Conservation (phyloP, 192 early-diverging fungal species). For the Backusella tarrabulga region DNA sequence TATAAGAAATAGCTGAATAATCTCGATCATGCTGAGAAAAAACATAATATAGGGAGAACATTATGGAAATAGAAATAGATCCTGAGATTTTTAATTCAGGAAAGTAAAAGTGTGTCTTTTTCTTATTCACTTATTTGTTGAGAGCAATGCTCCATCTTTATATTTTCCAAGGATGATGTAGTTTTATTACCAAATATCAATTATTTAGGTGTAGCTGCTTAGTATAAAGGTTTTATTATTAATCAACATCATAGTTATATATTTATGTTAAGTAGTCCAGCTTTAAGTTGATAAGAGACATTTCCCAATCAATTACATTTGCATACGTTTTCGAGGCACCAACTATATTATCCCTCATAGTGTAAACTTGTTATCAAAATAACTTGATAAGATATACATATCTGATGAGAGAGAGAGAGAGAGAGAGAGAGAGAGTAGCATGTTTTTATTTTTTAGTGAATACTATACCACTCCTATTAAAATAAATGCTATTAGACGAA, state of each 20-base stretch:
- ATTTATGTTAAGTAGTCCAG: neutral
- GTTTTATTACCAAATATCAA: neutral
- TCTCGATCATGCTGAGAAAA: neutral
- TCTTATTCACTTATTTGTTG: neutral
- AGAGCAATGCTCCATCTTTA: neutral
- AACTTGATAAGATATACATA: neutral
- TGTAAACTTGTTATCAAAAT: neutral
- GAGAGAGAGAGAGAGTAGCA: neutral
- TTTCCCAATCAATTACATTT: neutral
- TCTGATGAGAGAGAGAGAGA: neutral
- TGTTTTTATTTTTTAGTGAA: neutral
- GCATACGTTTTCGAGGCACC: no score
- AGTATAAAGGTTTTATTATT: neutral
- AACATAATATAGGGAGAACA: neutral
- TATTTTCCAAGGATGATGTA: neutral
- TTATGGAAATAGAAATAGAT: no score
- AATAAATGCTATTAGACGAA: neutral
- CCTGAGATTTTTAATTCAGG: no score
- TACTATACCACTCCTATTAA: neutral
- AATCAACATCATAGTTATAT: neutral
- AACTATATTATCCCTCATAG: no score
- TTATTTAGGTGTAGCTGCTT: neutral
- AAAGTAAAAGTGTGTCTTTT: no score
- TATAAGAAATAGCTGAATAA: neutral
- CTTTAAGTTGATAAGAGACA: neutral